These are phyloP conservation scores for Erodium texanum DNA, from an alignment of 441 rosid genomes.

Conservation along the genomic window DNA sequence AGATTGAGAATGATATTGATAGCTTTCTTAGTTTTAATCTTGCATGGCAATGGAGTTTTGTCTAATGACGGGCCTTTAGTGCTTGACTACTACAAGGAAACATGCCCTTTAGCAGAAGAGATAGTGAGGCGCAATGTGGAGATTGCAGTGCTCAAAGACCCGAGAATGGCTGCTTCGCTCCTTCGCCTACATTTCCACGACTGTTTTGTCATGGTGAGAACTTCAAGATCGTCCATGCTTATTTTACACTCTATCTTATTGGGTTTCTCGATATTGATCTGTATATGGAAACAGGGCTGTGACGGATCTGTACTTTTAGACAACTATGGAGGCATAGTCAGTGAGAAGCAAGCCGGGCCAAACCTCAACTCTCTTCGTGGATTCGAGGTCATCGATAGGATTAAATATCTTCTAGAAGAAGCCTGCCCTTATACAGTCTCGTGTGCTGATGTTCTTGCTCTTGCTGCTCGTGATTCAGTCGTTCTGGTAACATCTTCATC, in stretches of 20 bases:
- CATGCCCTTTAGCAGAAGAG: constrained; percentile 60
- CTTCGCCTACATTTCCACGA: constrained; percentile 82
- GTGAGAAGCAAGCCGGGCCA: constrained; percentile 67
- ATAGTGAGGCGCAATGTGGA: constrained; percentile 51
- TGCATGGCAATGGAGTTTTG: constrained; percentile 14
- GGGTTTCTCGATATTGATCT: background rate
- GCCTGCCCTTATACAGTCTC: constrained; percentile 70
- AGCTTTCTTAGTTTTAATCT: constrained; percentile 20
- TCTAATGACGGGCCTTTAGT: constrained; percentile 27
- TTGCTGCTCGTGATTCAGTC: constrained; percentile 72
- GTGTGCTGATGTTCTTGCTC: constrained; percentile 62
- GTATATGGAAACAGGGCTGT: constrained; percentile 47
- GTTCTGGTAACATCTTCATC: constrained; percentile 25
- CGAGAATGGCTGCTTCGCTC: constrained; percentile 75
- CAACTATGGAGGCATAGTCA: constrained; percentile 44
- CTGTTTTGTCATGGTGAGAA: constrained; percentile 64
- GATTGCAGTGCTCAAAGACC: constrained; percentile 51
- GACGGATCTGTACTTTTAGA: constrained; percentile 72
- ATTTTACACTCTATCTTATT: background rate
- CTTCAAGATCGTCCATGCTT: background rate
- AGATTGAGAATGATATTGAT: constrained; percentile 12
- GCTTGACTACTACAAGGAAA: constrained; percentile 53
- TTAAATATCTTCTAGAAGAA: constrained; percentile 56
- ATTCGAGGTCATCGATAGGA: constrained; percentile 61
- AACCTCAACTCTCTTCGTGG: constrained; percentile 58